phyloP scores from a whole-genome alignment of 768 basidiomycete genomes.

The Kwoniella sp. region DNA sequence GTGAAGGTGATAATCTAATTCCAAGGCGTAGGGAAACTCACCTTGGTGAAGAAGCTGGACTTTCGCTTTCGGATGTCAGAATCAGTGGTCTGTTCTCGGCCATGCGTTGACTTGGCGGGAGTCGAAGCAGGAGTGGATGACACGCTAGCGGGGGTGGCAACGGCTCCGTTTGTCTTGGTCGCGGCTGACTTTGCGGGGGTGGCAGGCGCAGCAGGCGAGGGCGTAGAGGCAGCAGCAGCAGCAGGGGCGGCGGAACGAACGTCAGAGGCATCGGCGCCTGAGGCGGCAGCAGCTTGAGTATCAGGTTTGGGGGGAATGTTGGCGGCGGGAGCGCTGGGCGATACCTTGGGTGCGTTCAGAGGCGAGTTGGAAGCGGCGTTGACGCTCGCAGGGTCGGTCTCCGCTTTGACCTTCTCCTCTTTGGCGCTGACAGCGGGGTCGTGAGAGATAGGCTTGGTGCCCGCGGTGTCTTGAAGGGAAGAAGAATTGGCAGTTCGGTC shows the following conservation, averaged over 20 bases:
- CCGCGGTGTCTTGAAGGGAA: slow-evolving; percentile 28
- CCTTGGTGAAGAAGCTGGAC: slow-evolving; percentile 53
- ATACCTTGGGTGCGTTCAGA: slow-evolving; percentile 7
- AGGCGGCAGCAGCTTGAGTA: slow-evolving; percentile 14
- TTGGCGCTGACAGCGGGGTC: slow-evolving; percentile 41
- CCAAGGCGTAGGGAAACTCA: no score
- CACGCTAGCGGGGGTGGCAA: slow-evolving; percentile 27
- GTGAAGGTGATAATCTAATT: no score
- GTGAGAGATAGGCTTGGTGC: slow-evolving; percentile 36
- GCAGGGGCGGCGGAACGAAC: slow-evolving; percentile 7
- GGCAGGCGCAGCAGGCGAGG: slow-evolving; percentile 29
- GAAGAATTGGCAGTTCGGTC: slow-evolving; percentile 42
- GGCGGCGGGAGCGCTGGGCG: slow-evolving; percentile 17
- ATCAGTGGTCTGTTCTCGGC: slow-evolving; percentile 22
- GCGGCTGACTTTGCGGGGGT: slow-evolving; percentile 38
- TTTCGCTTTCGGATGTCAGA: slow-evolving; percentile 50
- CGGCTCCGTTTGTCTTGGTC: slow-evolving; percentile 13
- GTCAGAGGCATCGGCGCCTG: background rate
- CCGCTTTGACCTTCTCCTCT: slow-evolving; percentile 43
- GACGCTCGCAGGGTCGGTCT: slow-evolving; percentile 28
- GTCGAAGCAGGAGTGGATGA: slow-evolving; percentile 40
- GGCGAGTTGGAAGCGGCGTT: slow-evolving; percentile 24
- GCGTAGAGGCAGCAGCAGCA: slow-evolving; percentile 4
- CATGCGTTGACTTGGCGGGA: slow-evolving; percentile 36
- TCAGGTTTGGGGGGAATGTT: slow-evolving; percentile 11